Evolutionary conservation across 2,329 filamentous ascomycete genomes (phyloP).

Genomic region (Mariannaea sp.): DNA sequence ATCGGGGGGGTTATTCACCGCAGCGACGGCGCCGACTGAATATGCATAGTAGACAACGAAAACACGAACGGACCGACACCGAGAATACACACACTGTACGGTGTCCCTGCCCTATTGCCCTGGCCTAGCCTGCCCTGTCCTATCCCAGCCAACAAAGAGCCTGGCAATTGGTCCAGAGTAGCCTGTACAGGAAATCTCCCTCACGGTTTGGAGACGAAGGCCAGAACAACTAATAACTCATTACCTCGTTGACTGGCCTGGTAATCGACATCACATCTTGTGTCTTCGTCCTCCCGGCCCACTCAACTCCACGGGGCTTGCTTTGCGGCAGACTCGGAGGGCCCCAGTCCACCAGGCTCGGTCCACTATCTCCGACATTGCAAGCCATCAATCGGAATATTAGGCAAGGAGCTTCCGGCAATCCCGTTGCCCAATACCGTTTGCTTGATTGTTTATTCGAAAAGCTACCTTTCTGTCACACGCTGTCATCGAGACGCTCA

Average conservation of each 20-base stretch:
- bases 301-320: slow-evolving; percentile 20
- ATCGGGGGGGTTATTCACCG: too few relatives aligned
- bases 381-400: slow-evolving; percentile 27
- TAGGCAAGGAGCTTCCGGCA: slow-evolving; percentile 29
- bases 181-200: background rate
- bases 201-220: background rate
- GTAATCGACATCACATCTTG: slow-evolving; percentile 12
- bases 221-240: background rate
- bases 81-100: background rate
- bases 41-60: background rate
- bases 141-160: background rate
- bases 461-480: slow-evolving; percentile 9
- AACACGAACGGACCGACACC: slow-evolving; percentile 5
- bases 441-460: slow-evolving; percentile 8
- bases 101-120: too few relatives aligned
- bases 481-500: background rate
- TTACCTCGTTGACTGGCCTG: slow-evolving; percentile 1
- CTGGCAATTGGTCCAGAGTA: too few relatives aligned
- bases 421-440: slow-evolving; percentile 20
- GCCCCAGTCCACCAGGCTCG: slow-evolving; percentile 26
- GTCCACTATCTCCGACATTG: slow-evolving; percentile 35
- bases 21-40: background rate
- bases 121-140: too few relatives aligned
- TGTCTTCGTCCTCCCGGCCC: slow-evolving; percentile 11
- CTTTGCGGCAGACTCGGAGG: slow-evolving; percentile 21